Base-by-base conservation (phyloP, 2,329 filamentous ascomycete species). In the Aureobasidium subglaciale region DNA sequence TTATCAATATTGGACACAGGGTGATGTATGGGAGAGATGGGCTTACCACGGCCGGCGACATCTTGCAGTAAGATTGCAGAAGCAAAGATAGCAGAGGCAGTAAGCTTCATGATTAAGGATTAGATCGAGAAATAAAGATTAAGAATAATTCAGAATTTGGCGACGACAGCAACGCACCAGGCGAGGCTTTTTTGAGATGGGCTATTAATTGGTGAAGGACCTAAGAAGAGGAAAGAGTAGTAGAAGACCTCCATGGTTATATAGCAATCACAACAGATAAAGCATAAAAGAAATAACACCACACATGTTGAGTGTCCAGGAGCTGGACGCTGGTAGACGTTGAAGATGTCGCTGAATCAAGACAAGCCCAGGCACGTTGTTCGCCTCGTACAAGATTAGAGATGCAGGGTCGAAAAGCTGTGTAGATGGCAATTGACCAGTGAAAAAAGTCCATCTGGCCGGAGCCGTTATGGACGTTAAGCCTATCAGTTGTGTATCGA, bases 41-140 rank as follows among this genome's bases (percentile, higher is more conserved):
- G n/a, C 41, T 38, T 49, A 56, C 54, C 54, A 41, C 32, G 54
- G 16, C 42, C 54, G 15, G 54, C 27, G 15, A 24, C 54, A 35
- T 48, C 34, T 25, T 56, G 30, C 11, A 49, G 32, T 16, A 46
- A 20, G 10, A 42, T 16, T 25, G 54, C 54, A 25, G 34, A 48
- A 22, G 54, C 54, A 24, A 42, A 3, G 8, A 56, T 6, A 32
- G 25, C 15, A 27, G 41, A 32, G 9, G 18, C 18, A 8, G 43
- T 22, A 4, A 32, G 15, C 35, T 48, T 46, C 54, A 56, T 56
- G 40, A 38, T 49, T 27, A 49, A 48, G 41, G 22, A 48, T 34
- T 49, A 56, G 34, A 13, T 18, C n/a, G 13, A 38, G n/a, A 30
- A 22, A 40, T 46, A 2, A 40, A 27, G 13, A 46, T 32, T 13